Evolutionary conservation across 352 stramenopile species (phyloP), one percentile per base, ranked within the genome.

Genomic region (Phytophthora pseudosyringae): DNA sequence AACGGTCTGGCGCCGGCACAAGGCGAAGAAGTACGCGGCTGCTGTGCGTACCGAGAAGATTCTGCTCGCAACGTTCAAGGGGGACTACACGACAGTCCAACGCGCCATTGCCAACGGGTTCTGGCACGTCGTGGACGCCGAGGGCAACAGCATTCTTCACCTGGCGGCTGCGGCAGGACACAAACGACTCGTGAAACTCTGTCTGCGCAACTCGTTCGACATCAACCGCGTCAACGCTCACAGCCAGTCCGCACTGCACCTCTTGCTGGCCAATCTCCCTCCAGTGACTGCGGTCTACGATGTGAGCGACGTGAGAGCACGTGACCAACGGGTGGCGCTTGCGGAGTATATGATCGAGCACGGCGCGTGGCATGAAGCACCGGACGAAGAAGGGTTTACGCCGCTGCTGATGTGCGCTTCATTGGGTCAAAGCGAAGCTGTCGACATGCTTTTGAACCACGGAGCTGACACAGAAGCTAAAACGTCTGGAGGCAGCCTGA

Each of bases 321-420:
- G 61, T 29, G 59, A 73, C 1, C 77, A 90, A 5, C 78, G 83
- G 12, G 63, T 93, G 3, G 76, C 69, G 4, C 44, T 94, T 9
- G 78, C 70, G 1, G 78, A 78, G 26, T 96, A 96, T 41, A 91
- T 96, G 85, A 91, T 96, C n/a, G 78, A 92, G 46, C 86, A 96
- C 46, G 87, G 84, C 3, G 88, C 83, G 7, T 93, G 86, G 86
- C 83, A 92, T 33, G 85, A 94, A 81, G 78, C 81, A 9, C 49
- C 75, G 0, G 88, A 94, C 49, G 67, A 82, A 36, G 71, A 81
- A 53, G 78, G 81, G 0, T 71, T 91, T 39, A 94, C 88, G 8
- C 84, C 86, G 1, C 51, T 96, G 7, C 40, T 94, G 12, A 29
- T 90, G 9, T 88, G 75, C 47, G 61, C 81, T 0, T 78, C 73